Conservation (phyloP, 2,329 filamentous ascomycete species). For the Fusarium dlaminii region DNA sequence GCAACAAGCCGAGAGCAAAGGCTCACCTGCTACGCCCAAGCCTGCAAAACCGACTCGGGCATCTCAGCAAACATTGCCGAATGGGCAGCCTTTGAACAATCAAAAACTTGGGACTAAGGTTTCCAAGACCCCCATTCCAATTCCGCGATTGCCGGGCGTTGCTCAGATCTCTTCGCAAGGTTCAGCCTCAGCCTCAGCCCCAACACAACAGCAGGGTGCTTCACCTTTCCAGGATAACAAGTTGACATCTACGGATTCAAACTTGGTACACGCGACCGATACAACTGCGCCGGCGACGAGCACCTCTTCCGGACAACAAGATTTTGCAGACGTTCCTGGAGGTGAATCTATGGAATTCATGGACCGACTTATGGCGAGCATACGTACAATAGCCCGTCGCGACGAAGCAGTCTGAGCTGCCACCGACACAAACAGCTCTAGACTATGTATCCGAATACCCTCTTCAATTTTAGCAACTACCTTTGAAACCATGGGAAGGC, state of each 20-base stretch:
- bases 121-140: constrained; percentile 47
- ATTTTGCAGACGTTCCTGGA: constrained; percentile 54
- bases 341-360: constrained; percentile 59
- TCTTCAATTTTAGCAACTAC: constrained; percentile 3
- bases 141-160: constrained; percentile 41
- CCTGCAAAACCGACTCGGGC: neutral
- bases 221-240: neutral
- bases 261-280: neutral
- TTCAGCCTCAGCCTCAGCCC: neutral
- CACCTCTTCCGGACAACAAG: constrained; percentile 36
- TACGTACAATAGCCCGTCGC: constrained; percentile 53
- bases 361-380: constrained; percentile 62
- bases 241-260: neutral
- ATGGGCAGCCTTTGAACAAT: constrained; percentile 7
- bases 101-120: constrained; percentile 2
- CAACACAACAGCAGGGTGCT: neutral
- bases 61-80: constrained; percentile 17
- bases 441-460: constrained; percentile 15
- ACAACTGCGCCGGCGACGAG: neutral
- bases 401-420: neutral
- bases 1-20: constrained; percentile 8
- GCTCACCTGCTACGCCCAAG: neutral
- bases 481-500: constrained; percentile 16
- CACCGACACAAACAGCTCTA: neutral
- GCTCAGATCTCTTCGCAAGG: neutral